Evolutionary conservation across 352 stramenopile genomes (phyloP), one percentile per base, ranked within the genome.

Genomic region (Globisporangium cystogenes): DNA sequence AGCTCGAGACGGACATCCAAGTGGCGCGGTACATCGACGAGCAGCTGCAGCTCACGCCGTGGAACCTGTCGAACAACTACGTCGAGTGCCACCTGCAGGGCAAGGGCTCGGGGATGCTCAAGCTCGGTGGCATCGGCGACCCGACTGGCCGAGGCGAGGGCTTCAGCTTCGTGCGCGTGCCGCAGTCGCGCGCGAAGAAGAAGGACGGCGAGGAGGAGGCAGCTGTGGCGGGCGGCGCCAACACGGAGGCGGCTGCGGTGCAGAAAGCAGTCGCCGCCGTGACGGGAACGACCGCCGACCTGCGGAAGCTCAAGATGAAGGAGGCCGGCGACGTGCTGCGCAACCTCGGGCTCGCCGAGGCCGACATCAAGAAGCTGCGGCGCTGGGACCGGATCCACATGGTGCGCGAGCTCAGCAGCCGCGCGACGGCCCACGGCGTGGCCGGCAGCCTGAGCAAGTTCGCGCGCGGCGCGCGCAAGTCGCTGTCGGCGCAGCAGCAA

Each of bases 301-400:
- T 93, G 52, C 78, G 82, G 45, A 91, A 90, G 52, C 67, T 93
- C 16, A 93, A 87, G 60, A 93, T 93, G 82, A 93, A 91, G 52
- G 80, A 91, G 46, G 74, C 79, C 26, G 82, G 80, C 40, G 74
- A 90, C 64, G 82, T 91, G 51, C 53, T 93, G 52, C 79, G 77
- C 33, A 91, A 90, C 53, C 65, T 91, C 20, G 81, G 81, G 65
- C 67, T 91, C 41, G 66, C 78, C 27, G 82, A 93, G 20, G 72
- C 68, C 18, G 80, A 93, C 69, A 91, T 93, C 57, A 86, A 85
- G 50, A 91, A 91, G 48, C 56, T 93, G 51, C 70, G 72, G 14
- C 82, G 82, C 46, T 93, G 82, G 82, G 80, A 93, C 64, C 77
- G 80, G 44, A 90, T 93, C 60, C 72, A 86, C 48, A 86, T 90